Percentiles rank a stretch among this genome's conserved stretches.
These are phyloP conservation scores for Glomus cerebriforme DNA, from an alignment of 192 early-diverging fungal genomes.

Conservation along the genomic window DNA sequence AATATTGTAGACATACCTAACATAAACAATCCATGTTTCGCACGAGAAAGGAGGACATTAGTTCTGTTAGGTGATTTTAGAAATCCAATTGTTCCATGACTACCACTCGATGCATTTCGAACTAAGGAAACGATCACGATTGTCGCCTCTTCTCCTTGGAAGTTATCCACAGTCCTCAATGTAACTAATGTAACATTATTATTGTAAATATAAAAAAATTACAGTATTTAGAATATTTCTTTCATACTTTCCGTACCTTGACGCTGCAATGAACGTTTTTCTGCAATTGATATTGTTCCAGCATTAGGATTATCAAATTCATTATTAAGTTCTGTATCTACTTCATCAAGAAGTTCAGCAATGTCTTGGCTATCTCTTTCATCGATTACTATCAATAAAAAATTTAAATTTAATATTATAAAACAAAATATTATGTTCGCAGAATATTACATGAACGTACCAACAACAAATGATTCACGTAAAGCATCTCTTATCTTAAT, in stretches of 20 bases:
- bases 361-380: constrained; percentile 17
- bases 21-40: constrained; percentile 62
- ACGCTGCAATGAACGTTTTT: background rate
- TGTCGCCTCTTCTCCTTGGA: constrained; percentile 50
- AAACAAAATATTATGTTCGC: background rate
- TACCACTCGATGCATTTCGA: constrained; percentile 35
- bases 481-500: constrained; percentile 44
- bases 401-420: constrained; percentile 34
- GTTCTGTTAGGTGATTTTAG: constrained; percentile 57
- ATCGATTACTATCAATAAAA: constrained; percentile 22
- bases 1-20: background rate
- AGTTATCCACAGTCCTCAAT: constrained; percentile 50
- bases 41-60: constrained; percentile 60
- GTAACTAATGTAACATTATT: constrained; percentile 32
- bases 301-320: background rate
- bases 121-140: constrained; percentile 49
- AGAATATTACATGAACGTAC: constrained; percentile 12
- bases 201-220: background rate
- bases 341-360: background rate
- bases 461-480: constrained; percentile 36
- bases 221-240: background rate
- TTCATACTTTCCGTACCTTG: too few species aligned
- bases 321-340: background rate
- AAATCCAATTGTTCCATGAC: constrained; percentile 50
- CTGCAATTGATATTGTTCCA: background rate